phyloP scores from a whole-genome alignment of 2,329 filamentous ascomycete genomes.

The Aureobasidium musti region DNA sequence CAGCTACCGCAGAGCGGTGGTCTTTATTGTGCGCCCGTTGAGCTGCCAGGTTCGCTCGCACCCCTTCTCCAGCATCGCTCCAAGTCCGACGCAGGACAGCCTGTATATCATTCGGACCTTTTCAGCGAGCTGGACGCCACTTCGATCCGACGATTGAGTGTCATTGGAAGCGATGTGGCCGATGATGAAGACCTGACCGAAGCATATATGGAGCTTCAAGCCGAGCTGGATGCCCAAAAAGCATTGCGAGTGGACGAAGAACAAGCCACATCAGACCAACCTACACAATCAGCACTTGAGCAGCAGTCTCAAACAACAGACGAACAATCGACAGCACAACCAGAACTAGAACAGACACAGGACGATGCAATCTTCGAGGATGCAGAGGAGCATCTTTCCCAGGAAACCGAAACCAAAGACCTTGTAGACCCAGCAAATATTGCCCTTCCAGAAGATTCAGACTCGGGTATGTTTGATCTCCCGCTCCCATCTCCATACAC shows the following conservation, averaged over 20 bases:
- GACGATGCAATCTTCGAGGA: constrained; percentile 3
- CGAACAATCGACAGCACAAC: neutral
- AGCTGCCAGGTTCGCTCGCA: constrained; percentile 11
- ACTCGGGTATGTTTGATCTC: neutral
- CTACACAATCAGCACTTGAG: neutral
- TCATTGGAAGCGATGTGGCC: constrained; percentile 1
- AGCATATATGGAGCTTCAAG: neutral
- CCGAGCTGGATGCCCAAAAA: constrained; percentile 8
- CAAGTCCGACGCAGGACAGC: constrained; percentile 13
- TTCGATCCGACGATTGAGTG: constrained; percentile 19
- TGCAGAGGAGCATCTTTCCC: neutral
- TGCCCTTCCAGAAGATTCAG: constrained; percentile 4
- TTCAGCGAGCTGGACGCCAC: constrained; percentile 27
- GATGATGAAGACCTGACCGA: constrained; percentile 9
- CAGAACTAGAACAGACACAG: neutral
- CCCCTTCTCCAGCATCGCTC: constrained; percentile 17
- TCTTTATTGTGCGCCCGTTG: constrained; percentile 22
- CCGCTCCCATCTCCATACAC: too few relatives aligned
- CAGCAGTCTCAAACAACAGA: neutral
- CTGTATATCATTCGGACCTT: constrained; percentile 1
- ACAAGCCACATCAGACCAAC: neutral
- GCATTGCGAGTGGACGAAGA: neutral
- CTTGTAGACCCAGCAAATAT: constrained; percentile 1
- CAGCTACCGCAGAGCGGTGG: constrained; percentile 1
- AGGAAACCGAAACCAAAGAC: neutral